Evolutionary conservation across 805 yeast genomes (phyloP).

Genomic region (Saccharomycopsis guyanensis): DNA sequence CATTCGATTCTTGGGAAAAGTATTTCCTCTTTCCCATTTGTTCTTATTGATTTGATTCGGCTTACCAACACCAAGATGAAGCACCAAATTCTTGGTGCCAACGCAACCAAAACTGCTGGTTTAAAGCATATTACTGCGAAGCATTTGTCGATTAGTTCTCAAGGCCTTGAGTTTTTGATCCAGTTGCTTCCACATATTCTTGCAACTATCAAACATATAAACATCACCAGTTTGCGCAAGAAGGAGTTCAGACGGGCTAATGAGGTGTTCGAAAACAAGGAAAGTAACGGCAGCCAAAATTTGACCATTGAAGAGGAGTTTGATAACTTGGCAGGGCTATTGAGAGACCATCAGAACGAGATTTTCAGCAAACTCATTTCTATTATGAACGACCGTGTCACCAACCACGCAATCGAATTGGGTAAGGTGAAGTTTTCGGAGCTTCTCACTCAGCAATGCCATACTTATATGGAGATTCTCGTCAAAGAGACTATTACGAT

Average conservation of each 20-base stretch:
- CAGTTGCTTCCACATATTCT: constrained; percentile 31
- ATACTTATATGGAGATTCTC: constrained; percentile 55
- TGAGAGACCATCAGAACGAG: constrained; percentile 56
- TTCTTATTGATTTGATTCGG: constrained; percentile 38
- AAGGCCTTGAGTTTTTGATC: constrained; percentile 47
- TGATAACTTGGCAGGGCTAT: constrained; percentile 34
- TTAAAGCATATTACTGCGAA: constrained; percentile 66
- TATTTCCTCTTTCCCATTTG: constrained; percentile 17
- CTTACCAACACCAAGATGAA: constrained; percentile 47
- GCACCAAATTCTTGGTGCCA: constrained; percentile 62
- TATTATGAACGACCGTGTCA: constrained; percentile 60
- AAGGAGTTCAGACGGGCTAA: constrained; percentile 9
- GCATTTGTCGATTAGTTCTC: constrained; percentile 61
- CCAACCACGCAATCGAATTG: constrained; percentile 42
- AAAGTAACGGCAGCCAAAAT: constrained; percentile 25
- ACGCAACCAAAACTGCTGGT: constrained; percentile 69
- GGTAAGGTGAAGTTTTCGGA: constrained; percentile 43
- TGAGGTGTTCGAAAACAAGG: constrained; percentile 8
- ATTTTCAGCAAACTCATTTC: constrained; percentile 57
- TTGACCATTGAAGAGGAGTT: constrained; percentile 30
- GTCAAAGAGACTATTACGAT: constrained; percentile 64
- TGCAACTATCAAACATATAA: constrained; percentile 27
- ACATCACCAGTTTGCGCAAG: constrained; percentile 10
- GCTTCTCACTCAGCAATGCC: constrained; percentile 37
- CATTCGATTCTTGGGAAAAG: constrained; percentile 18